phyloP scores from a whole-genome alignment of 768 basidiomycete genomes.

The Tylopilus subfusipes region DNA sequence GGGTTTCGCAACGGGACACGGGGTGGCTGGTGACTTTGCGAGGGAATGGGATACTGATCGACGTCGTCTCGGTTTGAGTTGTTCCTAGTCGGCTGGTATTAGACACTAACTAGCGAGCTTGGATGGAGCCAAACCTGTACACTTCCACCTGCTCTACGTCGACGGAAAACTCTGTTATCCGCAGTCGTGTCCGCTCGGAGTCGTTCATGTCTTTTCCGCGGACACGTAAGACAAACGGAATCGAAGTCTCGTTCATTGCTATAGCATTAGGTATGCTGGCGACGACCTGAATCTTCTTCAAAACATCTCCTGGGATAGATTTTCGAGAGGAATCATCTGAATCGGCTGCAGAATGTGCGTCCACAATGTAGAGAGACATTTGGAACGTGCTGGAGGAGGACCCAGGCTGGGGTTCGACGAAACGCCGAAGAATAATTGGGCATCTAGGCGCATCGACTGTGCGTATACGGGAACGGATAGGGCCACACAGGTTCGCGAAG shows the following conservation, averaged over 20 bases:
- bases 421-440: slow-evolving; percentile 51
- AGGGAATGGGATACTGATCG: slow-evolving; percentile 53
- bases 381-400: slow-evolving; percentile 29
- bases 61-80: slow-evolving; percentile 41
- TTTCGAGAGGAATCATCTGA: slow-evolving; percentile 7
- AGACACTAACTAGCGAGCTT: slow-evolving; percentile 6
- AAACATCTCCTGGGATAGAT: slow-evolving; percentile 47
- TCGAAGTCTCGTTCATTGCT: slow-evolving; percentile 40
- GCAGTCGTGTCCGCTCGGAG: slow-evolving; percentile 51
- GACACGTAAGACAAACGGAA: slow-evolving; percentile 60
- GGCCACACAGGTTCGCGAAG: slow-evolving; percentile 52
- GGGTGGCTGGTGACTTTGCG: slow-evolving; percentile 59
- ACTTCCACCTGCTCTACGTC: slow-evolving; percentile 63
- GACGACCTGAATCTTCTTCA: slow-evolving; percentile 62
- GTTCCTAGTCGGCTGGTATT: slow-evolving; percentile 32
- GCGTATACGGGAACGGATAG: slow-evolving; percentile 47
- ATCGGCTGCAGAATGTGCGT: slow-evolving; percentile 30
- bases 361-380: slow-evolving; percentile 43
- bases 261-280: slow-evolving; percentile 58
- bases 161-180: slow-evolving; percentile 51
- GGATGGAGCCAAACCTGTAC: slow-evolving; percentile 48
- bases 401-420: slow-evolving; percentile 41
- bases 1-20: slow-evolving; percentile 50
- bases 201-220: slow-evolving; percentile 50
- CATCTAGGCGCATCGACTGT: slow-evolving; percentile 38